Conservation (phyloP, 257 asterid genomes). For the Catharanthus roseus region DNA sequence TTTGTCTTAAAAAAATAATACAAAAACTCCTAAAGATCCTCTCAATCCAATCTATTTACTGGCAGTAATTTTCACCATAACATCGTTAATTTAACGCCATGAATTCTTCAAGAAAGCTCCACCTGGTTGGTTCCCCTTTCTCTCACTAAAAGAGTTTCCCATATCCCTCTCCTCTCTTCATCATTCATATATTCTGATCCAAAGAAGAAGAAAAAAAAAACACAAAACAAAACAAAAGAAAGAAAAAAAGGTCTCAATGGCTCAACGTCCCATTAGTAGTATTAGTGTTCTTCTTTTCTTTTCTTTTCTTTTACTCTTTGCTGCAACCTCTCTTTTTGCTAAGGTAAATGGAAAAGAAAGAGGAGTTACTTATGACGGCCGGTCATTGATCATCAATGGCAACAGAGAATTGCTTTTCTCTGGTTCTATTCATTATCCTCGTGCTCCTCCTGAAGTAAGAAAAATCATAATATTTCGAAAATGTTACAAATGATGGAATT, state of each 20-base stretch:
- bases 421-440: constrained; percentile 87
- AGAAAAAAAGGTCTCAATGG: not conserved
- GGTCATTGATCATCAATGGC: constrained; percentile 75
- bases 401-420: constrained; percentile 68
- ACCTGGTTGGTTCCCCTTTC: constrained; percentile 22
- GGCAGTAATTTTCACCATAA: constrained; percentile 14
- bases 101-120: constrained; percentile 28
- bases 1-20: not conserved
- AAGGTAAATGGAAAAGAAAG: not conserved
- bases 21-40: constrained; percentile 25
- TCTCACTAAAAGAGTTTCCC: constrained; percentile 19
- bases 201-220: not conserved
- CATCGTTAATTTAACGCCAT: constrained; percentile 16
- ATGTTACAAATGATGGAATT: no score
- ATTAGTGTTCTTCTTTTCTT: constrained; percentile 6
- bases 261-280: not conserved
- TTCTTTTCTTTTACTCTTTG: constrained; percentile 1
- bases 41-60: constrained; percentile 21
- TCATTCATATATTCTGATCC: not conserved
- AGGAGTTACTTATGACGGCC: constrained; percentile 50
- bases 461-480: no score
- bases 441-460: constrained; percentile 66
- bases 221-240: no score
- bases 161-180: not conserved
- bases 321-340: not conserved